Evolutionary conservation across 768 basidiomycete genomes (phyloP), one percentile per base, ranked within the genome.

Genomic region (Paxillus ammoniavirescens): DNA sequence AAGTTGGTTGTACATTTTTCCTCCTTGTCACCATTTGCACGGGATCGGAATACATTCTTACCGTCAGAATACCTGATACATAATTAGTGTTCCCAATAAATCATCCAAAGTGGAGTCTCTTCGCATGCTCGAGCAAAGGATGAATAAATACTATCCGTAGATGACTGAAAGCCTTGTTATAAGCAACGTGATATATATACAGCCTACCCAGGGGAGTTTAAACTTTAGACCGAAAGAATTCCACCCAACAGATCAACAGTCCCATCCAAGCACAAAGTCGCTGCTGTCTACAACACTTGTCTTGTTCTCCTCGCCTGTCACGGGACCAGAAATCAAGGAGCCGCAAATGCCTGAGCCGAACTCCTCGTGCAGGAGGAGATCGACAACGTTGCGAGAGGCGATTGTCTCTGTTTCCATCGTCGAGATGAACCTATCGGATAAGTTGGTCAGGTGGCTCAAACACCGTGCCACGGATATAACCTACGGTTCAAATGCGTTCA

Each of bases 361-460:
- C 61, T 86, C 80, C 31, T 93, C 88, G 33, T 81, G 77, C 18
- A 94, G 73, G 17, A 93, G 75, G 23, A 91, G 73, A 61, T 93
- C 91, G 44, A 92, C 90, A 37, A 88, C 77, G 66, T 95, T 94
- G 31, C 92, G 82, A 1, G 90, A 82, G 0, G 91, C 79, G 31
- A 96, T 68, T 0, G 91, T 93, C 71, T 94, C 86, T 0, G 93
- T 95, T 70, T 98, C 95, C 95, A 98, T 97, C 6, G 92, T 93
- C 13, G 86, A 90, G 43, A 94, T 88, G 61, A 92, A 82, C 31
- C 89, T 90, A 55, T 9, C 57, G 15, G 15, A 23, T 5, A 10
- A 45, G 26, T 26, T 37, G 47, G 46, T 51, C 42, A 55, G 37
- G 42, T 18, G 40, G 15, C n/a, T 17, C 26, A 55, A 52, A 28